Base-by-base conservation (phyloP, 108 stramenopile genomes). In the Pseudonitzschia multiseries region DNA sequence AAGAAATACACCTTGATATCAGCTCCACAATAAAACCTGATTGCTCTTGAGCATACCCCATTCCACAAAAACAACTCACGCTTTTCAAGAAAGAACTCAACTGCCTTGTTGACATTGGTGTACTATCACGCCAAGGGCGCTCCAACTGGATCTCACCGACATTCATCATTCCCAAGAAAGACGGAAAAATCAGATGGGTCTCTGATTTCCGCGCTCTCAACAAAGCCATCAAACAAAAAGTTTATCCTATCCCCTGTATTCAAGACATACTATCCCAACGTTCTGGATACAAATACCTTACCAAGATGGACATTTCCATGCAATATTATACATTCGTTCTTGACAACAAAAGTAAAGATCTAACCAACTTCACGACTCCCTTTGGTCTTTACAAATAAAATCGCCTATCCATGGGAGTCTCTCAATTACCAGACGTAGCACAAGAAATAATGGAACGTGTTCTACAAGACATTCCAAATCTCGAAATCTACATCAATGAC, bases 371-470 rank as follows among this genome's bases (percentile, higher is more conserved):
- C 8, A 68, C 67, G 15, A 81, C 74, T 0, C 86, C 86, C 43
- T 84, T 75, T 50, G 83, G 81, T 1, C 79, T 70, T 24, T 83
- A 73, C 54, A 26, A 63, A 32, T 86, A 86, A 40, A n/a, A 51
- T 1, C 24, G 81, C 22, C 46, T 83, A 3, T 81, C 84, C 29
- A 85, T 85, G 84, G 84, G 84, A 0, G 21, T 79, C 8, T 59
- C 29, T 63, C 42, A 68, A 32, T 40, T 69, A 0, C 82, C 85
- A 18, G 77, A 83, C 53, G 65, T 83, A 31, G 71, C 69, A 33
- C 81, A 83, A 52, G 63, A 72, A 56, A 71, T 68, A 9, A 83
- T 86, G 74, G 74, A 81, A 44, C 43, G 69, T 48, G 32, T 83
- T 13, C 42, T 83, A 5, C 24, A 13, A 0, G 57, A 18, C 46